These are phyloP conservation scores for Candida khao-thaluensis DNA, from an alignment of 805 yeast species.

Conservation along the genomic window DNA sequence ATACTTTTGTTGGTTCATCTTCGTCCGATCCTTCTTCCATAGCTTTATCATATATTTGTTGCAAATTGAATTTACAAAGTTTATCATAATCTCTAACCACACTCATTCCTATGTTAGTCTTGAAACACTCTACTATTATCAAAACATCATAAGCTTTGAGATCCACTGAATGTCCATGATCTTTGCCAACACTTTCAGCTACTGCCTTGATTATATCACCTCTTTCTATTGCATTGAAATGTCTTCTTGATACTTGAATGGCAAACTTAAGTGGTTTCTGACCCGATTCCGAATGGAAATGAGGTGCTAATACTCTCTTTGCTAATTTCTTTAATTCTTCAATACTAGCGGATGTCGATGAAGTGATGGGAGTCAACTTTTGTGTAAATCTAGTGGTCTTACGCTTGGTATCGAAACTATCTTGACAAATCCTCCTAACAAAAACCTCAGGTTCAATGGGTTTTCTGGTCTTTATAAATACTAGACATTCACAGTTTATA, in stretches of 20 bases:
- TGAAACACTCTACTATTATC: constrained; percentile 83
- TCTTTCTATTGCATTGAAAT: constrained; percentile 70
- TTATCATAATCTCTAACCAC: constrained; percentile 67
- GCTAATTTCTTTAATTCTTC: constrained; percentile 67
- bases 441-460: constrained; percentile 80
- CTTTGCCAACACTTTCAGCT: constrained; percentile 70
- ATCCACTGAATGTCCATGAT: constrained; percentile 73
- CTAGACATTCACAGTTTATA: constrained; percentile 76
- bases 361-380: constrained; percentile 75
- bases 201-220: constrained; percentile 70
- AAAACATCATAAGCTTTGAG: constrained; percentile 76
- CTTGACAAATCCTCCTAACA: constrained; percentile 62
- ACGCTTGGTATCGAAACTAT: constrained; percentile 46
- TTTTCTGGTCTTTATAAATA: constrained; percentile 75
- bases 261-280: constrained; percentile 61
- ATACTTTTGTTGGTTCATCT: no score
- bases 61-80: constrained; percentile 71
- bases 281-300: constrained; percentile 52
- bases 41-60: constrained; percentile 65
- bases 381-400: constrained; percentile 75
- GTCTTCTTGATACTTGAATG: constrained; percentile 74
- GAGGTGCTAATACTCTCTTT: constrained; percentile 58
- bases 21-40: no score
- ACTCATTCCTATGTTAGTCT: constrained; percentile 83
- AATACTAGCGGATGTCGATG: constrained; percentile 68